Percentiles rank a stretch among this genome's conserved stretches.
These are phyloP conservation scores for Farysia itapuensis DNA, from an alignment of 1,284 basidiomycete genomes.

Conservation along the genomic window DNA sequence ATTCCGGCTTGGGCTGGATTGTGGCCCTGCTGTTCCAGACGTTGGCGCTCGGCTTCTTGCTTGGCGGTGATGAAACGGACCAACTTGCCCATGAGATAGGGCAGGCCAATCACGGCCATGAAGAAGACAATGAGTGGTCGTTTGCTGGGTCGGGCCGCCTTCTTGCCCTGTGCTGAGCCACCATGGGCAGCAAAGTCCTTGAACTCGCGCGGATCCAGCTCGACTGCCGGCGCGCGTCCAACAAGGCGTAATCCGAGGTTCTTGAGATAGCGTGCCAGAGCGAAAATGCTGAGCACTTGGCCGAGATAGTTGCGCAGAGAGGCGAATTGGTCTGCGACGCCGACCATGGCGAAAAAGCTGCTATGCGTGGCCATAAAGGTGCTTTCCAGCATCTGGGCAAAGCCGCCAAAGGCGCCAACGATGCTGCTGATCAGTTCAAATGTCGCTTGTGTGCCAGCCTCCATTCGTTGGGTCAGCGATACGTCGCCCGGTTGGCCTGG, in stretches of 20 bases:
- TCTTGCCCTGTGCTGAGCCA: constrained; percentile 19
- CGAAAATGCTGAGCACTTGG: constrained; percentile 84
- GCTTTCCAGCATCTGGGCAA: constrained; percentile 95
- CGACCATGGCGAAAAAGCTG: constrained; percentile 97
- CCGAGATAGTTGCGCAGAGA: constrained; percentile 88
- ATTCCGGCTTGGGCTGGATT: constrained; percentile 61
- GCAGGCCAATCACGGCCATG: constrained; percentile 89
- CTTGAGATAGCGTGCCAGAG: constrained; percentile 79
- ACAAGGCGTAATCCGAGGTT: constrained; percentile 48
- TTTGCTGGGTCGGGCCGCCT: constrained; percentile 64
- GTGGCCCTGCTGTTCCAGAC: constrained; percentile 57
- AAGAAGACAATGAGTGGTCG: constrained; percentile 94
- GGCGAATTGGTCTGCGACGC: constrained; percentile 92
- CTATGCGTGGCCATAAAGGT: constrained; percentile 99
- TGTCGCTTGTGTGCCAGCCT: constrained; percentile 84
- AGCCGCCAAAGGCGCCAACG: constrained; percentile 91
- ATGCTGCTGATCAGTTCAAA: constrained; percentile 91
- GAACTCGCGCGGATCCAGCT: constrained; percentile 54
- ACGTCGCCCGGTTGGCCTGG: constrained; percentile 47
- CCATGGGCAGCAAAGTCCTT: constrained; percentile 51
- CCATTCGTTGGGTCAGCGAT: constrained; percentile 81
- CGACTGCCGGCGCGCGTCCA: constrained; percentile 45
- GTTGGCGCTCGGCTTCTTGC: constrained; percentile 61
- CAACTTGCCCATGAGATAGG: constrained; percentile 89
- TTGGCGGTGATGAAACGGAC: constrained; percentile 76